Conservation (phyloP, 805 yeast genomes). For the Barnettozyma wickerhamii region DNA sequence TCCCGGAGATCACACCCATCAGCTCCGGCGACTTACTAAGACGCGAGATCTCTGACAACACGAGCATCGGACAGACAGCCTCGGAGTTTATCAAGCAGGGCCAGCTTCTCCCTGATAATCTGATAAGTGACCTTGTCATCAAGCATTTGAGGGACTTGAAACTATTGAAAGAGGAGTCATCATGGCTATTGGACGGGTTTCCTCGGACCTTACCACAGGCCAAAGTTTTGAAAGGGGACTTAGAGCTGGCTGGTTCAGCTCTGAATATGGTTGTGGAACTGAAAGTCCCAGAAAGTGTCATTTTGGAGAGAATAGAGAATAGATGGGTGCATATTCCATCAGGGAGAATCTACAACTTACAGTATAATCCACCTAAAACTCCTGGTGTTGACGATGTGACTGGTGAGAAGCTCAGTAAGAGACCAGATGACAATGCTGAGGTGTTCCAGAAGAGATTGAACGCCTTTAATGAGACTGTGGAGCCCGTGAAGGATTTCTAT, state of each 20-base stretch:
- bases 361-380: constrained; percentile 84
- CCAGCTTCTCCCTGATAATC: constrained; percentile 63
- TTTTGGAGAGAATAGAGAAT: constrained; percentile 75
- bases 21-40: constrained; percentile 86
- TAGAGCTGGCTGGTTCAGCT: constrained; percentile 34
- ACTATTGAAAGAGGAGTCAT: constrained; percentile 40
- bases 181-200: constrained; percentile 88
- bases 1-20: constrained; percentile 52
- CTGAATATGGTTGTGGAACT: constrained; percentile 81
- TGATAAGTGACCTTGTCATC: constrained; percentile 58
- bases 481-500: constrained; percentile 66
- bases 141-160: constrained; percentile 38
- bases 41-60: constrained; percentile 50
- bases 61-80: constrained; percentile 57
- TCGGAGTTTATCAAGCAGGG: constrained; percentile 57
- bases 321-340: constrained; percentile 82
- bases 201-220: constrained; percentile 85
- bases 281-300: constrained; percentile 81
- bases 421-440: constrained; percentile 79
- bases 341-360: constrained; percentile 81
- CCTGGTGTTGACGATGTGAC: constrained; percentile 84
- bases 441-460: constrained; percentile 66
- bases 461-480: constrained; percentile 52
- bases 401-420: constrained; percentile 76
- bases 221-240: constrained; percentile 41